Conservation (phyloP, 768 basidiomycete species). For the Amanita molliuscula region DNA sequence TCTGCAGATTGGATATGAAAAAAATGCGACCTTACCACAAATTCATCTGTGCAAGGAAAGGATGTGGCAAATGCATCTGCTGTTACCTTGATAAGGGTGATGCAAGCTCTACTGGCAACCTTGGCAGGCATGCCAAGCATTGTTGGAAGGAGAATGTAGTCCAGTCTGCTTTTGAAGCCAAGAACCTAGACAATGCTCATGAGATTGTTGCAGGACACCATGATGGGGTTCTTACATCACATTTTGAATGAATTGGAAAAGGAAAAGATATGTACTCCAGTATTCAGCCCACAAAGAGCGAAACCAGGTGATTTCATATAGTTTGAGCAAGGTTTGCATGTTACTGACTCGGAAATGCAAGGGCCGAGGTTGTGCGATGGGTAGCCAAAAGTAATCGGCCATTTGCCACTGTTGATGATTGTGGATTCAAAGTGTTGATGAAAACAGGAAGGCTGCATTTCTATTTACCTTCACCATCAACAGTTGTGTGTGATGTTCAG, state of each 20-base stretch:
- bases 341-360: conserved; percentile 2
- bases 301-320: conserved; percentile 12
- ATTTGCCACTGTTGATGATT: conserved; percentile 21
- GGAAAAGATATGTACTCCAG: conserved; percentile 18
- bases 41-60: not conserved
- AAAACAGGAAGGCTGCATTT: conserved; percentile 19
- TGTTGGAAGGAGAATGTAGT: conserved; percentile 20
- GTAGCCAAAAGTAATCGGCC: conserved; percentile 19
- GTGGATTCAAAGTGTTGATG: conserved; percentile 19
- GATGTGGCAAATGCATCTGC: conserved; percentile 2
- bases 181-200: conserved; percentile 1
- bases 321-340: not conserved
- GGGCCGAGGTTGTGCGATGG: conserved; percentile 23
- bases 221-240: conserved; percentile 15
- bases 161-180: conserved; percentile 8
- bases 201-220: conserved; percentile 2
- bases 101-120: conserved; percentile 13
- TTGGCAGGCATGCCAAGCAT: conserved; percentile 14
- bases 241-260: conserved; percentile 17
- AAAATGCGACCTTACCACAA: not conserved
- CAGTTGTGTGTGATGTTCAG: conserved; percentile 19
- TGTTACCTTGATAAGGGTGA: conserved; percentile 8
- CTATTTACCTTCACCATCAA: conserved; percentile 21
- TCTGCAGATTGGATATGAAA: no score
- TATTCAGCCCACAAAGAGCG: conserved; percentile 13